These are phyloP conservation scores for Asclepias syriaca DNA, from an alignment of 257 asterid species.

Conservation along the genomic window DNA sequence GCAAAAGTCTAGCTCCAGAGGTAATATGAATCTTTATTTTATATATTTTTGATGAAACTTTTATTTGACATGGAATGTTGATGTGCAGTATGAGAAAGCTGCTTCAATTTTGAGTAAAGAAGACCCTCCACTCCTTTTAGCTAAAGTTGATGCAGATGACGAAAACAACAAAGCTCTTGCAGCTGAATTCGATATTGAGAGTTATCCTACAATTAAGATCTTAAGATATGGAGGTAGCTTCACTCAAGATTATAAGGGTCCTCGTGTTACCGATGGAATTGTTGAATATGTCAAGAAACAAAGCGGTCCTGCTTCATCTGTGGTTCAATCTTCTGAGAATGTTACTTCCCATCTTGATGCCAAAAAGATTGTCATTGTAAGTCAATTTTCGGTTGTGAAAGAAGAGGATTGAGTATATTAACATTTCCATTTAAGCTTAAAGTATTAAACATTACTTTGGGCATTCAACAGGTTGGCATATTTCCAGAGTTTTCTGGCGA, in stretches of 20 bases:
- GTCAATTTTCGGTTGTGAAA: conserved; percentile 12
- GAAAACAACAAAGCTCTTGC: conserved; percentile 58
- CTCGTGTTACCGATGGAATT: conserved; percentile 88
- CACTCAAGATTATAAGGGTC: conserved; percentile 86
- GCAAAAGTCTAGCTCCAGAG: conserved; percentile 94
- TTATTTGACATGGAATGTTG: conserved; percentile 3
- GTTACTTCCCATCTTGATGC: conserved; percentile 42
- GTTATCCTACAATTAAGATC: conserved; percentile 80
- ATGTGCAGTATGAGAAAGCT: conserved; percentile 81
- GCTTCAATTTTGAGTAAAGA: conserved; percentile 62
- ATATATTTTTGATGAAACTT: no score
- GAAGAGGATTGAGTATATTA: background rate
- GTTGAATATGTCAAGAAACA: conserved; percentile 61
- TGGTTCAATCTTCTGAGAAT: conserved; percentile 62
- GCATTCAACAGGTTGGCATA: conserved; percentile 61
- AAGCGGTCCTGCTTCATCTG: conserved; percentile 78
- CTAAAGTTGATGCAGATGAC: conserved; percentile 69
- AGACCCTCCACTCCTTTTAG: conserved; percentile 70
- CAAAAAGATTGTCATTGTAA: conserved; percentile 66
- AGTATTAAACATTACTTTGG: no score
- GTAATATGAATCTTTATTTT: conserved; percentile 22
- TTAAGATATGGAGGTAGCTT: conserved; percentile 72
- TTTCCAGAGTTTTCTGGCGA: conserved; percentile 91
- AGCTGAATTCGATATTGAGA: conserved; percentile 45
- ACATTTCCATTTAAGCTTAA: background rate